Conservation (phyloP, 495 filamentous ascomycete genomes). For the Hamigera avellanea region DNA sequence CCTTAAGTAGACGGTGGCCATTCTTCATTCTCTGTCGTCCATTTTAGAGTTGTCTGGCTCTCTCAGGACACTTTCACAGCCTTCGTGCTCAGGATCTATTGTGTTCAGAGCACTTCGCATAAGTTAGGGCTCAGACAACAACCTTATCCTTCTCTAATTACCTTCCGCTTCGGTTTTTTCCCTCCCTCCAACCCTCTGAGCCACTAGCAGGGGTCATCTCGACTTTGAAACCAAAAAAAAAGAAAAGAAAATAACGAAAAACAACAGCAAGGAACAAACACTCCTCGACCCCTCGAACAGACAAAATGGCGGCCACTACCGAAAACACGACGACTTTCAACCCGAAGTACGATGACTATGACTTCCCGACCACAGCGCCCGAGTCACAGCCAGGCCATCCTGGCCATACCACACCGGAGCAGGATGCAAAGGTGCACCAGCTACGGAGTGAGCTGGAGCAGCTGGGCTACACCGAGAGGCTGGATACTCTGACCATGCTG, state of each 20-base stretch:
- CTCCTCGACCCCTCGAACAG: slow-evolving; percentile 3
- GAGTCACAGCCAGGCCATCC: slow-evolving; percentile 65
- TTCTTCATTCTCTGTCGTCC: no score
- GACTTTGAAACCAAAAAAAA: no score
- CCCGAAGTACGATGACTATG: slow-evolving; percentile 92
- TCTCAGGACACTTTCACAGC: no score
- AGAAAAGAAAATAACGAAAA: no score
- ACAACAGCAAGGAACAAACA: neutral
- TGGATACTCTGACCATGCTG: slow-evolving; percentile 86
- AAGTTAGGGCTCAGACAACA: no score
- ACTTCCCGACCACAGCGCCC: slow-evolving; percentile 73
- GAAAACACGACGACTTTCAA: slow-evolving; percentile 46
- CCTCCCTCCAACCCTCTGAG: neutral
- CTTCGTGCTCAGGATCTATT: no score
- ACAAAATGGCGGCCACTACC: slow-evolving; percentile 30
- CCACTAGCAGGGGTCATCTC: no score
- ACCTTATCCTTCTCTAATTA: no score
- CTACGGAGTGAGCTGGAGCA: slow-evolving; percentile 75
- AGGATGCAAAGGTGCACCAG: slow-evolving; percentile 84
- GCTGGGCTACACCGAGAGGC: slow-evolving; percentile 67
- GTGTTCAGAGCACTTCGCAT: no score
- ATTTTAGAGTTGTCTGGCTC: no score
- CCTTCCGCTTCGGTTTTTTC: neutral
- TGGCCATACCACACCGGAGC: slow-evolving; percentile 73
- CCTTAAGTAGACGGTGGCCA: no score